A percentile compares a stretch with the other conserved stretches of the same genome.
These are phyloP conservation scores for Pyrrhoderma noxium DNA, from an alignment of 1,284 basidiomycete species.

Conservation along the genomic window DNA sequence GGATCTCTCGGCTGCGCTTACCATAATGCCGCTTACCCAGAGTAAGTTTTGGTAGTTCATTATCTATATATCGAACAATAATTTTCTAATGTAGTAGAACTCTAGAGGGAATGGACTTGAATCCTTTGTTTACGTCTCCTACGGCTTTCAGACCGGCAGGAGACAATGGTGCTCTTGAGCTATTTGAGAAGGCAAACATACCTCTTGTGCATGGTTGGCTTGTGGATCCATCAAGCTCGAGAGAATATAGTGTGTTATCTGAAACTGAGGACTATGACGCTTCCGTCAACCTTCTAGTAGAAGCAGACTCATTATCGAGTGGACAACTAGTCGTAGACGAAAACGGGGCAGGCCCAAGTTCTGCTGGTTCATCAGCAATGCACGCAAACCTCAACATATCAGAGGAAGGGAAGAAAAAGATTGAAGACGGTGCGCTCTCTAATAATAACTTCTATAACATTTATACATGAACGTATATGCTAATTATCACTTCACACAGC, in stretches of 20 bases:
- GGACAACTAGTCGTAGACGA: slow-evolving; percentile 37
- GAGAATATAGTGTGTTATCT: slow-evolving; percentile 48
- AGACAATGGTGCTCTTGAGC: slow-evolving; percentile 64
- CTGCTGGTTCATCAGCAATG: slow-evolving; percentile 4
- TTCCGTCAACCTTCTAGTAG: slow-evolving; percentile 66
- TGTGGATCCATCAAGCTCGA: slow-evolving; percentile 61
- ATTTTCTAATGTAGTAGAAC: slow-evolving; percentile 2
- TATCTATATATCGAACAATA: not conserved
- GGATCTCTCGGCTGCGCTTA: slow-evolving; percentile 72
- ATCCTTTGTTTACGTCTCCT: slow-evolving; percentile 67
- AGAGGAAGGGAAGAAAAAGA: slow-evolving; percentile 47
- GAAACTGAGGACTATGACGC: slow-evolving; percentile 59
- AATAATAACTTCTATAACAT: not conserved
- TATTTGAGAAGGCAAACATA: slow-evolving; percentile 80
- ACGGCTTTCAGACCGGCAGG: slow-evolving; percentile 60
- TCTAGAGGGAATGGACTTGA: slow-evolving; percentile 78
- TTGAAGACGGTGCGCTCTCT: slow-evolving; percentile 51
- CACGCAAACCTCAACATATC: slow-evolving; percentile 27
- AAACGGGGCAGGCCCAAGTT: slow-evolving; percentile 10
- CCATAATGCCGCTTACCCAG: slow-evolving; percentile 76
- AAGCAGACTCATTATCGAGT: slow-evolving; percentile 64
- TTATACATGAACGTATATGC: not conserved
- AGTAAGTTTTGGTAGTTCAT: slow-evolving; percentile 38
- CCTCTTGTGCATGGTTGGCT: slow-evolving; percentile 87
- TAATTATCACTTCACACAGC: slow-evolving; percentile 36